Percentiles rank a stretch among this genome's conserved stretches.
Conservation (phyloP, 331 rosid genomes). For the Spiraea crenata region DNA sequence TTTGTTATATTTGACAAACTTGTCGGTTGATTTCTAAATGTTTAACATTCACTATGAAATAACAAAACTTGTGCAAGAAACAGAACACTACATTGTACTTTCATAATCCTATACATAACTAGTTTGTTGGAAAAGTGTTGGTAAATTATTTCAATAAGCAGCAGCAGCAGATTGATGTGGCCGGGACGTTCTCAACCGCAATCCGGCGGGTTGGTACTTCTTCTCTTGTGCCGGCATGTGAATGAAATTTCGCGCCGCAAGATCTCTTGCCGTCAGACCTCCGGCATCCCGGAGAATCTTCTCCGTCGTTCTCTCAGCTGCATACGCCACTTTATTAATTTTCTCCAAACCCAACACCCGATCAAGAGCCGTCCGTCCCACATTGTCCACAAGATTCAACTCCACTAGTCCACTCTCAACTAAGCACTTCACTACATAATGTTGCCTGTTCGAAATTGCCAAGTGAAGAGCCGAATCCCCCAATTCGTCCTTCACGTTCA, state of each 20-base stretch:
- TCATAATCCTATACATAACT: too few relatives aligned
- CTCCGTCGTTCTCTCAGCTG: neutral
- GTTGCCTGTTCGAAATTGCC: neutral
- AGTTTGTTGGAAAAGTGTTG: too few relatives aligned
- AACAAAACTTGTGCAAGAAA: too few relatives aligned
- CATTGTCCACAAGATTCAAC: neutral
- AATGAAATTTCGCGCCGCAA: neutral
- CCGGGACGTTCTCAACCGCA: neutral
- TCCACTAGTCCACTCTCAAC: neutral
- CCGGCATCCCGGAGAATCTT: neutral
- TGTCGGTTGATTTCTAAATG: too few relatives aligned
- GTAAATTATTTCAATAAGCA: too few relatives aligned
- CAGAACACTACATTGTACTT: too few relatives aligned
- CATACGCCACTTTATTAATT: neutral
- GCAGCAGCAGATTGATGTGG: neutral
- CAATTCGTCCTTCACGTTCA: neutral
- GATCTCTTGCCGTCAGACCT: neutral
- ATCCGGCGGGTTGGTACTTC: neutral
- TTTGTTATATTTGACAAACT: too few relatives aligned
- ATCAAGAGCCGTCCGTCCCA: neutral
- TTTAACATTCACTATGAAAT: too few relatives aligned
- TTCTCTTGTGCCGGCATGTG: neutral
- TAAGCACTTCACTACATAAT: neutral
- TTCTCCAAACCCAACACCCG: neutral
- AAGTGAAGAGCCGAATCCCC: neutral